phyloP scores from a whole-genome alignment of 1,284 basidiomycete species.

The Bjerkandera adusta region DNA sequence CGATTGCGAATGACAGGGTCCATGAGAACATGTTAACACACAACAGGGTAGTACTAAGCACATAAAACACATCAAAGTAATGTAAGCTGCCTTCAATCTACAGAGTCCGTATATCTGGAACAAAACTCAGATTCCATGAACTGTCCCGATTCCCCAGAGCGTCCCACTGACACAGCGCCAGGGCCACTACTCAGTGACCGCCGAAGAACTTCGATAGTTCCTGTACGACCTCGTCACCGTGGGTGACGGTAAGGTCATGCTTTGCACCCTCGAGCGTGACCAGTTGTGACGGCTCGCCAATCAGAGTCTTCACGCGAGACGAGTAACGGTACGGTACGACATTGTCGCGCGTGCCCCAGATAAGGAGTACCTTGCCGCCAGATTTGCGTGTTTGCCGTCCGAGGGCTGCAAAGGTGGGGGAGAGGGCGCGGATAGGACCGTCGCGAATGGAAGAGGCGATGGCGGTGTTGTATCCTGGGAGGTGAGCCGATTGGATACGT shows the following conservation, averaged over 20 bases:
- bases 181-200: no score
- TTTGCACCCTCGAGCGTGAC: constrained; percentile 57
- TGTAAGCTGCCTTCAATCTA: no score
- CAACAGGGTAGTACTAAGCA: no score
- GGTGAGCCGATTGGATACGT: constrained; percentile 67
- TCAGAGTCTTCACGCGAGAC: constrained; percentile 45
- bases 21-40: no score
- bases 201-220: neutral
- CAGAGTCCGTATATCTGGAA: no score
- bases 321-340: constrained; percentile 66
- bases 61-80: no score
- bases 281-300: constrained; percentile 45
- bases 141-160: no score
- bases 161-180: no score
- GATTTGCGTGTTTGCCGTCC: constrained; percentile 36
- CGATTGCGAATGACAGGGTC: no score
- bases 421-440: constrained; percentile 63
- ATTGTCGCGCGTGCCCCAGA: constrained; percentile 68
- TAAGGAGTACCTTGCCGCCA: constrained; percentile 44
- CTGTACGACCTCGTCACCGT: neutral
- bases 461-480: constrained; percentile 70
- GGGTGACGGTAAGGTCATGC: constrained; percentile 53
- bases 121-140: no score
- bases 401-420: constrained; percentile 34
- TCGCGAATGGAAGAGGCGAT: constrained; percentile 73